phyloP scores from a whole-genome alignment of 2,329 filamentous ascomycete species.

The Elsinoe necatrix region DNA sequence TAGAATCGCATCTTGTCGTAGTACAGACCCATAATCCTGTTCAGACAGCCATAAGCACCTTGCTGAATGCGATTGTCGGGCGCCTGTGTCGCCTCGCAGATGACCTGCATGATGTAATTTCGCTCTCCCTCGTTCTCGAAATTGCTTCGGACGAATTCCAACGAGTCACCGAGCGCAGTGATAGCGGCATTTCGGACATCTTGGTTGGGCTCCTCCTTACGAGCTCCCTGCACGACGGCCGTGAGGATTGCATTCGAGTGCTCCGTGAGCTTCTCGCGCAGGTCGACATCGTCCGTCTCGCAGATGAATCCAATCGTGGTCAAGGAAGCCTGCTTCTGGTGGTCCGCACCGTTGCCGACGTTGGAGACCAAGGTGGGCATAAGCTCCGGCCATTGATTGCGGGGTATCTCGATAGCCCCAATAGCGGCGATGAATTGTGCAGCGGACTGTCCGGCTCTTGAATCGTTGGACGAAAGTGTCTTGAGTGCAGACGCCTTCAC shows the following conservation, averaged over 20 bases:
- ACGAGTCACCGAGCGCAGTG: conserved; percentile 85
- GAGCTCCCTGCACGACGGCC: conserved; percentile 91
- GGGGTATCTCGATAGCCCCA: conserved; percentile 86
- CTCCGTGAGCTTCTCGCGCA: conserved; percentile 68
- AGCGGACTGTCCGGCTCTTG: conserved; percentile 76
- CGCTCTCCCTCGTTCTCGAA: conserved; percentile 98
- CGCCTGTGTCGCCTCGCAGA: conserved; percentile 96
- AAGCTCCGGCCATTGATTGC: conserved; percentile 86
- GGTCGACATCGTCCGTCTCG: conserved; percentile 83
- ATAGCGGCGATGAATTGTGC: conserved; percentile 95
- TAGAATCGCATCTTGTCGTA: conserved; percentile 99
- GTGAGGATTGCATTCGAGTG: conserved; percentile 98
- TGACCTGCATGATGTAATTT: conserved; percentile 99
- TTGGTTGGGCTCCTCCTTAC: conserved; percentile 86
- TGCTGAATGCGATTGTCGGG: conserved; percentile 86
- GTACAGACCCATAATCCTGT: conserved; percentile 97
- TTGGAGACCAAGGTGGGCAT: conserved; percentile 85
- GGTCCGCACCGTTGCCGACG: conserved; percentile 75
- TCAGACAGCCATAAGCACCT: conserved; percentile 91
- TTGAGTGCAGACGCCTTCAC: conserved; percentile 88
- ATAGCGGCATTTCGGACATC: conserved; percentile 92
- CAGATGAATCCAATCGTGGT: conserved; percentile 98
- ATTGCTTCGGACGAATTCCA: conserved; percentile 96
- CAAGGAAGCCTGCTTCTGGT: conserved; percentile 89
- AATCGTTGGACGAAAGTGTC: conserved; percentile 70